Evolutionary conservation across 179 eudicot genomes (phyloP).

Genomic region (Beta corolliflora): DNA sequence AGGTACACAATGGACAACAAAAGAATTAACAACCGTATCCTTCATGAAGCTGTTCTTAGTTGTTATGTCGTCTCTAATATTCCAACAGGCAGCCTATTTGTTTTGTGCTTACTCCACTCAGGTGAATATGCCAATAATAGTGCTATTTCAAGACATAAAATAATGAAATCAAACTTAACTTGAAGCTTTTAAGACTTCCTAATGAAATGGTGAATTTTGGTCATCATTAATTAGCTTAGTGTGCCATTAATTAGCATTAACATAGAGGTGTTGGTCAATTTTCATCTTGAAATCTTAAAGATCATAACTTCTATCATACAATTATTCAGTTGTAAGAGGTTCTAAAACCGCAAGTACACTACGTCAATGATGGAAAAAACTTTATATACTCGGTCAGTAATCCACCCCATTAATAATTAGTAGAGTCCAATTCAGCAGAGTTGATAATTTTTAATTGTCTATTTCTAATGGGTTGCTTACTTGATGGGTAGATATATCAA

Average conservation of each 20-base stretch:
- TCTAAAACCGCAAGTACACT: no score
- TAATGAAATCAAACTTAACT: background rate
- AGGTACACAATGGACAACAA: background rate
- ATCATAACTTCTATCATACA: background rate
- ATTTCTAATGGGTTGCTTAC: no score
- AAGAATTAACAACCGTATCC: background rate
- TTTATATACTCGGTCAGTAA: no score
- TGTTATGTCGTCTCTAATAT: background rate
- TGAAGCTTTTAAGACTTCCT: slow-evolving; percentile 2
- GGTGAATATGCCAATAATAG: background rate
- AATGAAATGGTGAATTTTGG: background rate
- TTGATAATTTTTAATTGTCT: no score
- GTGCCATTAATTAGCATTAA: background rate
- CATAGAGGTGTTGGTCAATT: background rate
- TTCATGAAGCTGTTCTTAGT: background rate
- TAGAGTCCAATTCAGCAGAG: no score
- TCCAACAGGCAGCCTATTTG: background rate
- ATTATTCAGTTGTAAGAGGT: no score
- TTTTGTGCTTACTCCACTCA: background rate
- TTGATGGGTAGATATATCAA: no score
- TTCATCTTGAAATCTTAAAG: background rate
- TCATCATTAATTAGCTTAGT: background rate
- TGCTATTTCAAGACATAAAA: background rate
- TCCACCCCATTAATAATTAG: no score
- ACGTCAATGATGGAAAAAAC: no score